Conservation (phyloP, 1,284 basidiomycete species). For the Moesziomyces parantarcticus region DNA sequence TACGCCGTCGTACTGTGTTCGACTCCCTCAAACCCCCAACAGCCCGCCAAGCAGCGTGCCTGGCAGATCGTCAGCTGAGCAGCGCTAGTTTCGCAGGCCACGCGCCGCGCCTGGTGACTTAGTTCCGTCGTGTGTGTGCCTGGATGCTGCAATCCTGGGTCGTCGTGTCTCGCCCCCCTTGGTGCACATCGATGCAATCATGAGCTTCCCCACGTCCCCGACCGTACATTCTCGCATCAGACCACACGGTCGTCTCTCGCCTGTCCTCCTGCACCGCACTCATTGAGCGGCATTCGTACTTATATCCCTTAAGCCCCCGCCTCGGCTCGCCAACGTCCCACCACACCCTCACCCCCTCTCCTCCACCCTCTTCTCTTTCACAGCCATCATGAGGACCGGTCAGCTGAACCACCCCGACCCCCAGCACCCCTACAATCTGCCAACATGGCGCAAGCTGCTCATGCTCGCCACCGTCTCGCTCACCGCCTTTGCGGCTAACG, state of each 20-base stretch:
- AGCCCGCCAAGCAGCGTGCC: background rate
- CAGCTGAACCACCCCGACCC: conserved; percentile 44
- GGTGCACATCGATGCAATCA: background rate
- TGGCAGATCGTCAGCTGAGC: conserved; percentile 4
- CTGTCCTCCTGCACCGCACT: background rate
- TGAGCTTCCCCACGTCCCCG: background rate
- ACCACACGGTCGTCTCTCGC: background rate
- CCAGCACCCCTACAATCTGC: conserved; percentile 53
- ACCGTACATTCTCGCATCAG: background rate
- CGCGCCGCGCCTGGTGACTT: too few relatives aligned
- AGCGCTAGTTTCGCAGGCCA: background rate
- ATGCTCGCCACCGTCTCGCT: conserved; percentile 60
- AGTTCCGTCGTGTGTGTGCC: background rate
- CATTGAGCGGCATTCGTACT: background rate
- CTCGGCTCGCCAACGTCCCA: background rate
- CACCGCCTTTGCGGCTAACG: conserved; percentile 64
- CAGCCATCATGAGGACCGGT: conserved; percentile 23
- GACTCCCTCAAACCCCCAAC: too few relatives aligned
- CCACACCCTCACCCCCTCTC: background rate
- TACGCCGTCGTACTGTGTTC: too few relatives aligned
- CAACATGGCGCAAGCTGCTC: conserved; percentile 58
- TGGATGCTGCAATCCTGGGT: background rate
- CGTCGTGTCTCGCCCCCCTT: too few relatives aligned
- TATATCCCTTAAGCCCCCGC: background rate
- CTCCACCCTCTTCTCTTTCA: background rate